Base-by-base conservation (phyloP, 2,329 filamentous ascomycete genomes). In the Orbilia javanica region DNA sequence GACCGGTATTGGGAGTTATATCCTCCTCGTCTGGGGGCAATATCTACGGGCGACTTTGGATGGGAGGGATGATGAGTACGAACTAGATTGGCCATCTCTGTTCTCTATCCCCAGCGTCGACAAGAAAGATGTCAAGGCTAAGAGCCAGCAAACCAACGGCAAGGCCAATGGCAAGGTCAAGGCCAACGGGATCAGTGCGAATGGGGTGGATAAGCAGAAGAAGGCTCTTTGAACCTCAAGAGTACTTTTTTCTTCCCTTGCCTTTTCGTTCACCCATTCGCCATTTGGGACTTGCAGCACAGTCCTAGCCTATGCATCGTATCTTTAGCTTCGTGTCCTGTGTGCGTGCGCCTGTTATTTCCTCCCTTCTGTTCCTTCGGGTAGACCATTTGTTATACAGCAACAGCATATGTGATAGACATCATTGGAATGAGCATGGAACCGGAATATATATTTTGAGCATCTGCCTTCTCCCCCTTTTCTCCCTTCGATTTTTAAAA, bases 1-100 rank as follows among this genome's bases (percentile, higher is more conserved):
- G 87, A 96, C 93, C 0, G 93, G 93, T 11, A 86, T 91, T 39
- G 93, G 93, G 83, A 93, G 93, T 15, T 96, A 96, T 84, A 92
- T 91, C 82, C 93, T 95, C 83, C 93, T 96, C 80, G 86, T 90
- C 13, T 96, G 93, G 93, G 91, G 92, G 13, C 55, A 79, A 65
- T 95, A 92, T 91, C 87, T 96, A 18, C 89, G 92, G 46, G 90
- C 91, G 79, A 93, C 92, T 81, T 85, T 96, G 62, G 92, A 94
- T 79, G 89, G 90, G 2, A 87, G 87, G 53, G 91, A 93, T 82
- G 88, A 92, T 48, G 89, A 94, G 82, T 96, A 90, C 82, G 86
- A 88, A 81, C 85, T 96, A 70, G 82, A 88, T 64, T 96, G 93
- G 93, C 88, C 90, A 1, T 88, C 87, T 25, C 86, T 89, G 81